Evolutionary conservation across 805 yeast genomes (phyloP), one percentile per base, ranked within the genome.

Genomic region (Debaryomyces prosopidis): DNA sequence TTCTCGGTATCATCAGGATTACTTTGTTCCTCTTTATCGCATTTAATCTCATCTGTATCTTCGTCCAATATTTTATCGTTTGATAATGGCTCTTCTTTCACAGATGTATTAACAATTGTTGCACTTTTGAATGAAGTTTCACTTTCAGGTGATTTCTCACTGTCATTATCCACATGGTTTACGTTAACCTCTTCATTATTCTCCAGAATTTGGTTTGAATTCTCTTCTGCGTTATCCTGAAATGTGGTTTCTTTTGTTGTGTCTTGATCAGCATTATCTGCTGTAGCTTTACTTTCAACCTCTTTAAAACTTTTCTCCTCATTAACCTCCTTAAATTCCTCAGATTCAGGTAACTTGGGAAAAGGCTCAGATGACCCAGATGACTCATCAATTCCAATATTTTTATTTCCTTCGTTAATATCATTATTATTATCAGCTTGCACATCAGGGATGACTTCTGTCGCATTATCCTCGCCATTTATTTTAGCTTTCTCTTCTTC

Each of bases 401-500:
- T 33, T 32, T 44, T 26, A 28, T 20, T 9, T n/a, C 23, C 34
- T 17, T 39, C 42, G 20, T 17, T 17, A 2, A 10, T 35, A 9
- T 39, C 20, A 23, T 8, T 28, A 27, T 10, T 9, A 27, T 15
- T 18, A 3, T 1, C 30, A 20, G 18, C n/a, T 12, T 36, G 31
- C 5, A 15, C 16, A 36, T 4, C 17, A 16, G 35, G 4, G 26
- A 4, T 23, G 9, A 18, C 10, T 34, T 34, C 28, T 27, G 30
- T 16, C 11, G 14, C 12, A 43, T 18, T 38, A 32, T 36, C 48
- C 16, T 14, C 43, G 15, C 32, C 45, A n/a, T 42, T 42, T 11
- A 36, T 44, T 43, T 34, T 39, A 30, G 7, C 14, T 44, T 10
- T 36, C 19, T 18, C 40, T 30, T 43, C 52, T 43, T 48, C 55